Evolutionary conservation across 83 land plant species (phyloP), one percentile per base, ranked within the genome.

Genomic region (Diphasiastrum complanatum): DNA sequence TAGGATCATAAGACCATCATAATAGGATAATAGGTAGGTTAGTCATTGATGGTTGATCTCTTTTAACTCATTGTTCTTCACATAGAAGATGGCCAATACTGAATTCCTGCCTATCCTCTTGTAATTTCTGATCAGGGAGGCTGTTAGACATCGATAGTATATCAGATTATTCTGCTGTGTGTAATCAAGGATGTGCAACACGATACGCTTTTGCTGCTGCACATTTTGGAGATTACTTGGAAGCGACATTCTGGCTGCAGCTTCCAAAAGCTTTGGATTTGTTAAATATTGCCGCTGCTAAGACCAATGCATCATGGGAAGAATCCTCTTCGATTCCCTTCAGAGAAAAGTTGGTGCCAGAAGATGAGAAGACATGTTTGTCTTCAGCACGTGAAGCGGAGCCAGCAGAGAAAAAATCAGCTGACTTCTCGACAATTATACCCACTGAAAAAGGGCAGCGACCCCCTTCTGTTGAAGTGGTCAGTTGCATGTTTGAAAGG

Each of bases 151-250:
- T 71, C 65, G 81, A 85, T 45, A 83, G 81, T 38, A 68, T 61
- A 14, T 58, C 65, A 37, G 43, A 68, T 22, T 93, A 93, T 76
- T 70, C 85, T 46, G 67, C 79, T 43, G 37, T 93, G 10, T 79
- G 83, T 2, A 64, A 75, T 36, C 81, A 78, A 76, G 84, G 96
- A 19, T 84, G 49, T 64, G 78, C 96, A 4, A 58, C 55, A 49
- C 67, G 99, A 68, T 81, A 76, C 60, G 96, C 99, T 25, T 89
- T 89, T 79, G 86, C 99, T 53, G 99, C 99, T 74, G 83, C 84
- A 51, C 70, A 83, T 19, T 93, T 93, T 78, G 99, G 99, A 33
- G 91, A 93, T 56, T 68, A 72, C 45, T 69, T 78, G 5, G 99
- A 93, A 70, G 96, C 92, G 16, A 51, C 81, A 27, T 93, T 93